phyloP scores from a whole-genome alignment of 768 basidiomycete species.

The Porphyrellus cyaneotinctus region DNA sequence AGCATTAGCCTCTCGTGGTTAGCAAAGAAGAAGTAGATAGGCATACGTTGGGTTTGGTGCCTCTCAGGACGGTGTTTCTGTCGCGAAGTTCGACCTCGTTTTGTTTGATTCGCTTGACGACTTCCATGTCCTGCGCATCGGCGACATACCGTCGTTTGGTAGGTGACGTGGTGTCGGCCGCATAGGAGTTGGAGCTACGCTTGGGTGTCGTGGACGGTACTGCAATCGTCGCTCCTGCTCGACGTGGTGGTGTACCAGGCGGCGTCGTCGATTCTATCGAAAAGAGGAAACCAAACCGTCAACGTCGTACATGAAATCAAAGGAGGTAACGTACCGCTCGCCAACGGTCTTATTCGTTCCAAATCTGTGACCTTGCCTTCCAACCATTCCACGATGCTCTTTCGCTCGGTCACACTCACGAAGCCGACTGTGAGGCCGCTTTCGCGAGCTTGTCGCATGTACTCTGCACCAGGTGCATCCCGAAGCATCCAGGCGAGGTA shows the following conservation, averaged over 20 bases:
- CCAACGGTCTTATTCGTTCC: slow-evolving; percentile 24
- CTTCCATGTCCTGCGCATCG: slow-evolving; percentile 72
- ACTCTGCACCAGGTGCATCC: slow-evolving; percentile 75
- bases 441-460: slow-evolving; percentile 82
- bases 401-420: slow-evolving; percentile 85
- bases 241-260: slow-evolving; percentile 19
- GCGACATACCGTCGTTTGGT: slow-evolving; percentile 3
- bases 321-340: slow-evolving; percentile 19
- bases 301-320: background rate
- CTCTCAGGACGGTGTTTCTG: slow-evolving; percentile 78
- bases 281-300: background rate
- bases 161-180: slow-evolving; percentile 2
- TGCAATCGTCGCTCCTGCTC: slow-evolving; percentile 10
- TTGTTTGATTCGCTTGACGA: slow-evolving; percentile 76
- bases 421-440: slow-evolving; percentile 68
- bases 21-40: background rate
- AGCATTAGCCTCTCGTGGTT: background rate
- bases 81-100: slow-evolving; percentile 80
- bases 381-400: slow-evolving; percentile 82
- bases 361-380: slow-evolving; percentile 45
- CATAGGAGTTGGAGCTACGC: slow-evolving; percentile 17
- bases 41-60: slow-evolving; percentile 78
- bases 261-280: background rate
- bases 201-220: slow-evolving; percentile 23
- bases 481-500: slow-evolving; percentile 79